These are phyloP conservation scores for Pseudopyricularia javanii DNA, from an alignment of 2,329 filamentous ascomycete genomes.

Conservation along the genomic window DNA sequence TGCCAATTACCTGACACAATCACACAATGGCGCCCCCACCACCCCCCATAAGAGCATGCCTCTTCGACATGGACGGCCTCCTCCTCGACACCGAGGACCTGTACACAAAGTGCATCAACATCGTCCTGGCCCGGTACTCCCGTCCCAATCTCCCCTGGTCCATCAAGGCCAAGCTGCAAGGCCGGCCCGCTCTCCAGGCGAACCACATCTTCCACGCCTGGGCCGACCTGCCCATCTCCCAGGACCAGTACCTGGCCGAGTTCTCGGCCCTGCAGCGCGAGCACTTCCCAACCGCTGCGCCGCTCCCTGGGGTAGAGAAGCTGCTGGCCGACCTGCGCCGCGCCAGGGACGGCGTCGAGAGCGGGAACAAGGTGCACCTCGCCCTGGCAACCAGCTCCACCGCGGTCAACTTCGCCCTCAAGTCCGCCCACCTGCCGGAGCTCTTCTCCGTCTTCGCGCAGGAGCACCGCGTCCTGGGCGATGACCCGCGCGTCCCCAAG, in stretches of 20 bases:
- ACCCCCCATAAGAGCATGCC: conserved; percentile 73
- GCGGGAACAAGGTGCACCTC: conserved; percentile 48
- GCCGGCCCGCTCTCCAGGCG: conserved; percentile 40
- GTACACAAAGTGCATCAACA: conserved; percentile 76
- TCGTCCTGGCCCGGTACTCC: conserved; percentile 63
- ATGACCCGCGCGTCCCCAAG: conserved; percentile 63
- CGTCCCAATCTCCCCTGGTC: conserved; percentile 75
- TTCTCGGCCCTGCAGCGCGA: conserved; percentile 52
- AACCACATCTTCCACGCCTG: conserved; percentile 56
- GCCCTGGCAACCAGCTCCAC: conserved; percentile 79
- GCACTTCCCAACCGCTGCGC: conserved; percentile 61
- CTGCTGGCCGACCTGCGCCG: conserved; percentile 51
- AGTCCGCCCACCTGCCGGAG: conserved; percentile 50
- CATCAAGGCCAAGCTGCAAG: conserved; percentile 76
- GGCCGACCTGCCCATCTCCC: conserved; percentile 70
- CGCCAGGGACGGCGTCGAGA: conserved; percentile 16
- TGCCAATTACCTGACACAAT: neutral
- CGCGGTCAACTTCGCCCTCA: conserved; percentile 59
- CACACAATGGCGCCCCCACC: neutral
- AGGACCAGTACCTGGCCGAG: conserved; percentile 51
- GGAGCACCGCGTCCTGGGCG: conserved; percentile 68
- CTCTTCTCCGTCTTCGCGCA: conserved; percentile 54
- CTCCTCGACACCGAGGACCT: conserved; percentile 86
- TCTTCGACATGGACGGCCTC: conserved; percentile 98
- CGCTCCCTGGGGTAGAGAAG: conserved; percentile 64